These are phyloP conservation scores for Monosporascus cannonballus DNA, from an alignment of 2,329 filamentous ascomycete species.

Conservation along the genomic window DNA sequence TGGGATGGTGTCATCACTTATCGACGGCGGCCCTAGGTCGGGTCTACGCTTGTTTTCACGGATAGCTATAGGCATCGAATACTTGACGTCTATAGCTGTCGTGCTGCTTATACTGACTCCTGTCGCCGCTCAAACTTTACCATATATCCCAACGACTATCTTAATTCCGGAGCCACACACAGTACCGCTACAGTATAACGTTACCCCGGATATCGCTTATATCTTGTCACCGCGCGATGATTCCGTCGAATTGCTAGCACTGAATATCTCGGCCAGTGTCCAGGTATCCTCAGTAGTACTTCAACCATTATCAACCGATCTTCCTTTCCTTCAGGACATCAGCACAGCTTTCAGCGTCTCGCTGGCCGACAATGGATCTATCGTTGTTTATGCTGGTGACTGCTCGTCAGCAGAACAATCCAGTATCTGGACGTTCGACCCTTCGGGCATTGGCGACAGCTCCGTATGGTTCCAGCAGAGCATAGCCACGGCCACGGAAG, in stretches of 20 bases:
- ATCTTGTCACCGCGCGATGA: slow-evolving; percentile 55
- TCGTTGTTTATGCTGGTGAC: slow-evolving; percentile 69
- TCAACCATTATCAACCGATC: slow-evolving; percentile 44
- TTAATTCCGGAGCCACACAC: slow-evolving; percentile 48
- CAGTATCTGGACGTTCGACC: slow-evolving; percentile 63
- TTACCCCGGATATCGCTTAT: slow-evolving; percentile 52
- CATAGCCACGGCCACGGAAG: slow-evolving; percentile 13
- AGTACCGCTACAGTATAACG: slow-evolving; percentile 27
- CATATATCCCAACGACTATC: slow-evolving; percentile 73
- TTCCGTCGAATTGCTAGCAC: slow-evolving; percentile 49
- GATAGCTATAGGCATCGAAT: slow-evolving; percentile 6
- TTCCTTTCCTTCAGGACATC: slow-evolving; percentile 56
- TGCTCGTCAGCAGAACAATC: slow-evolving; percentile 52
- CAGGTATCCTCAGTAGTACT: slow-evolving; percentile 36
- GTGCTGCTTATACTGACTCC: slow-evolving; percentile 8
- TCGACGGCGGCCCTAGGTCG: not conserved
- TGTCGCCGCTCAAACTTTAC: slow-evolving; percentile 45
- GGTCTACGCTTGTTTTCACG: slow-evolving; percentile 1
- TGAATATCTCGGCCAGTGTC: slow-evolving; percentile 59
- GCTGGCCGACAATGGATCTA: slow-evolving; percentile 59
- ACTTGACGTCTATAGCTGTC: slow-evolving; percentile 8
- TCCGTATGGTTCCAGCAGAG: slow-evolving; percentile 36
- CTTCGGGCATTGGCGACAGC: slow-evolving; percentile 33
- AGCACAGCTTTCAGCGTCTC: slow-evolving; percentile 60
- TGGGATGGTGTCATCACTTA: not conserved